These are phyloP conservation scores for Leucocoprinus leucothites DNA, from an alignment of 768 basidiomycete genomes.

Conservation along the genomic window DNA sequence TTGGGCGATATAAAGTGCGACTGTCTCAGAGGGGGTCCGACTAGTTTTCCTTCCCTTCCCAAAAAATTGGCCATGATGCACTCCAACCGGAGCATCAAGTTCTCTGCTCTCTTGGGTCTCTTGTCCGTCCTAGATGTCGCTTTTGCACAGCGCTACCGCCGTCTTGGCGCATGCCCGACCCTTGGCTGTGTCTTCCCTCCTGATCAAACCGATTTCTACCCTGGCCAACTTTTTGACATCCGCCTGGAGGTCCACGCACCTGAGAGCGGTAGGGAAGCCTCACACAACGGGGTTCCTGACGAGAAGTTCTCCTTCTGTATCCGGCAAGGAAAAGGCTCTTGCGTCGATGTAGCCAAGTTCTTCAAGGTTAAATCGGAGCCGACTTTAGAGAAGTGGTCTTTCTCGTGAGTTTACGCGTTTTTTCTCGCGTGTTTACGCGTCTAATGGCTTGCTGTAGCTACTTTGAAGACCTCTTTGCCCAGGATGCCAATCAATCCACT, in stretches of 20 bases:
- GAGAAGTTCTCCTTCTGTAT: slow-evolving; percentile 39
- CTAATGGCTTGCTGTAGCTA: slow-evolving; percentile 23
- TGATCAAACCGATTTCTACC: slow-evolving; percentile 40
- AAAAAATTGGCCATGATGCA: too few relatives aligned
- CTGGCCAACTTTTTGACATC: slow-evolving; percentile 41
- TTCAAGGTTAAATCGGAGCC: slow-evolving; percentile 31
- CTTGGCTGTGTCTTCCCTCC: slow-evolving; percentile 42
- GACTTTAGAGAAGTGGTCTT: slow-evolving; percentile 37
- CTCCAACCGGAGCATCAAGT: not conserved
- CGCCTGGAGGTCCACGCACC: slow-evolving; percentile 41
- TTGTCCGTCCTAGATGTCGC: slow-evolving; percentile 14
- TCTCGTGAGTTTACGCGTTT: slow-evolving; percentile 27
- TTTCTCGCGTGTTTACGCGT: not conserved
- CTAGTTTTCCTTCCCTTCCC: too few relatives aligned
- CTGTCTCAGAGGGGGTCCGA: too few relatives aligned
- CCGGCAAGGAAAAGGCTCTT: slow-evolving; percentile 27
- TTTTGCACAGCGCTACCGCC: slow-evolving; percentile 36
- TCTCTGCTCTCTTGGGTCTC: slow-evolving; percentile 17
- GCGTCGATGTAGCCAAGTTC: slow-evolving; percentile 32
- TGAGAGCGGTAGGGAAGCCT: slow-evolving; percentile 35
- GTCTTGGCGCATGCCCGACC: slow-evolving; percentile 38
- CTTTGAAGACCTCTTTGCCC: slow-evolving; percentile 41
- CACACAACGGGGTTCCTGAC: slow-evolving; percentile 31
- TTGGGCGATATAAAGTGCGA: too few relatives aligned
- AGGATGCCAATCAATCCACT: slow-evolving; percentile 29